Base-by-base conservation (phyloP, 768 basidiomycete species). In the Kondoa subrosea region DNA sequence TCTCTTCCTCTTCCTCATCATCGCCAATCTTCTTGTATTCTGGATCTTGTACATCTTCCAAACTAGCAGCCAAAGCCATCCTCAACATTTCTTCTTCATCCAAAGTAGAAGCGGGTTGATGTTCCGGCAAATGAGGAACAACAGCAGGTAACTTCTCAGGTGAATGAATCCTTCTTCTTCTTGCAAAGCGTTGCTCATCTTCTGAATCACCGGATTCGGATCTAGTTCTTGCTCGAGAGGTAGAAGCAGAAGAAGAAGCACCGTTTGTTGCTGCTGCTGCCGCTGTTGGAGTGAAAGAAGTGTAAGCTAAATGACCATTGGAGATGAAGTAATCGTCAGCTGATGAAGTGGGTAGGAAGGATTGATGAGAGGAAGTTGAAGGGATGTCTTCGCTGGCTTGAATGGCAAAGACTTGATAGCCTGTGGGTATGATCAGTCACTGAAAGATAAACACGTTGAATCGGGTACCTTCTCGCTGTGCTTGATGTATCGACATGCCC, bases 331-430 rank as follows among this genome's bases (percentile, higher is more conserved):
- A 69, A 25, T 69, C 58, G 60, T 69, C 69, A 14, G 67, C 69
- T 21, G 31, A 27, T 56, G 58, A 67, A 32, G n/a, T 32, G 4
- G 69, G 69, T 25, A 69, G 34, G 32, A 29, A 15, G 34, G 50
- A 29, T 56, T 30, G 26, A 66, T 12, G 50, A 26, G n/a, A n/a
- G 16, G 57, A 2, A 25, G 15, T 25, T 29, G 26, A 33, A 34
- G 1, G 21, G 30, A 16, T 29, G 12, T 68, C 70, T 34, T 50
- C 17, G 17, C 56, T 26, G 30, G 72, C 71, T 4, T 72, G 34
- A 26, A 73, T 66, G 30, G 68, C 74, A 29, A 74, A 73, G 62
- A 73, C 73, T 17, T 70, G 72, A 57, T 74, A 74, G 27, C 72
- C 40, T 50, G 40, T 50, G 40, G 12, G 40, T 8, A 50, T 8